Evolutionary conservation across 2,329 filamentous ascomycete genomes (phyloP), one percentile per base, ranked within the genome.

Genomic region (Ascochyta lentis): DNA sequence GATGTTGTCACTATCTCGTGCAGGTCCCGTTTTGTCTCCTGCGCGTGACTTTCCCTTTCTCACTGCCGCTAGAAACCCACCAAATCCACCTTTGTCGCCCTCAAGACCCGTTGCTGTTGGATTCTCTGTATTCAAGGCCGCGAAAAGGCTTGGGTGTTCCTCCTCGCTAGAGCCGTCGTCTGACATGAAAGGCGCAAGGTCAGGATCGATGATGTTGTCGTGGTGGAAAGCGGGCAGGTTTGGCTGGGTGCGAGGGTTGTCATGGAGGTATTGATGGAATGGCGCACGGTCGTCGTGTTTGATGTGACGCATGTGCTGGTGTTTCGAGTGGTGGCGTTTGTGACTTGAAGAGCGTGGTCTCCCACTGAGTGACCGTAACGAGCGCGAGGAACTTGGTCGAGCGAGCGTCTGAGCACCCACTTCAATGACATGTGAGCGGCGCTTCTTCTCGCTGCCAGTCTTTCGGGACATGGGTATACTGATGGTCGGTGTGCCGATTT

Each of bases 141-240:
- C 78, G 75, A 96, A 90, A 12, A 97, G 89, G 69, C 89, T 93
- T 77, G 93, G 89, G 66, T 96, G 91, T 63, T 99, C 93, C 66
- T 96, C 93, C 34, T 90, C 94, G 67, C 92, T 97, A 1, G 93
- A 96, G 43, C 91, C 92, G 65, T 91, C 88, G 72, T 99, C 95
- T 6, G 95, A 99, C 82, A 99, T 90, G 76, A 96, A 99, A 31
- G 92, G 90, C 5, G 93, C 94, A 49, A 99, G 80, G 69, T 99
- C 95, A 1, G 95, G 95, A 71, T 99, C 95, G 65, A 99, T 98
- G 65, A 99, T 96, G 70, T 95, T 98, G 79, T 99, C 95, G 70
- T 95, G 92, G 73, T 99, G 95, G 66, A 99, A 98, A n/a, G 92
- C 92, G 15, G 93, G 89, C 33, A 96, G 83, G 38, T 87, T 86